phyloP scores from a whole-genome alignment of 192 early-diverging fungal genomes.

The Funneliformis mosseae region DNA sequence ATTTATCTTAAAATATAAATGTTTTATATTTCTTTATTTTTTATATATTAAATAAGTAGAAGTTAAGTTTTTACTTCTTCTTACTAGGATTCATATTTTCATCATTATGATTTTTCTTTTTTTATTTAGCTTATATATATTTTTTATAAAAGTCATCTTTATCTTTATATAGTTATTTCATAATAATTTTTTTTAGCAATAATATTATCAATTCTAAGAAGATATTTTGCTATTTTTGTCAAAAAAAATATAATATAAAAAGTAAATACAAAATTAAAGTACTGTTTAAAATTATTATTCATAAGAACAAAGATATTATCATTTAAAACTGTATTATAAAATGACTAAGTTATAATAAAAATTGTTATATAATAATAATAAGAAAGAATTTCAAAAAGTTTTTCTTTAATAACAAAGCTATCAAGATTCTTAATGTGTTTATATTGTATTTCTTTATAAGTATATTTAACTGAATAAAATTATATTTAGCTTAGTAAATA shows the following conservation, averaged over 20 bases:
- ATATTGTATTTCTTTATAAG: not conserved
- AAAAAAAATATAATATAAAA: not conserved
- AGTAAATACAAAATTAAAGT: not conserved
- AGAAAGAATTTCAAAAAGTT: too few relatives aligned
- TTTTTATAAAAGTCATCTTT: not conserved
- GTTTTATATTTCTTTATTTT: too few relatives aligned
- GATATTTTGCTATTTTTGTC: not conserved
- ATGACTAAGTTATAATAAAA: not conserved
- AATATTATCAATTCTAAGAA: not conserved
- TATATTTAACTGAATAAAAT: not conserved
- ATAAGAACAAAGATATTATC: not conserved
- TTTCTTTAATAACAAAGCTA: not conserved
- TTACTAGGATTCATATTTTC: not conserved
- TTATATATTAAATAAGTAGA: not conserved
- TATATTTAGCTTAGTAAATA: not conserved
- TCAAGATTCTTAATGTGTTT: not conserved
- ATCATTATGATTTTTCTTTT: not conserved
- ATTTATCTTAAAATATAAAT: too few relatives aligned
- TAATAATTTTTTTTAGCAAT: not conserved
- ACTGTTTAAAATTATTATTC: not conserved
- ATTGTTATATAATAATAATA: not conserved
- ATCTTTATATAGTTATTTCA: not conserved
- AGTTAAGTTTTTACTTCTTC: not conserved
- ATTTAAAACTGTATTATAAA: not conserved
- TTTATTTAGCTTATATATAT: not conserved